Evolutionary conservation across 2,329 filamentous ascomycete species (phyloP).

Genomic region (Akanthomyces dipterigenus): DNA sequence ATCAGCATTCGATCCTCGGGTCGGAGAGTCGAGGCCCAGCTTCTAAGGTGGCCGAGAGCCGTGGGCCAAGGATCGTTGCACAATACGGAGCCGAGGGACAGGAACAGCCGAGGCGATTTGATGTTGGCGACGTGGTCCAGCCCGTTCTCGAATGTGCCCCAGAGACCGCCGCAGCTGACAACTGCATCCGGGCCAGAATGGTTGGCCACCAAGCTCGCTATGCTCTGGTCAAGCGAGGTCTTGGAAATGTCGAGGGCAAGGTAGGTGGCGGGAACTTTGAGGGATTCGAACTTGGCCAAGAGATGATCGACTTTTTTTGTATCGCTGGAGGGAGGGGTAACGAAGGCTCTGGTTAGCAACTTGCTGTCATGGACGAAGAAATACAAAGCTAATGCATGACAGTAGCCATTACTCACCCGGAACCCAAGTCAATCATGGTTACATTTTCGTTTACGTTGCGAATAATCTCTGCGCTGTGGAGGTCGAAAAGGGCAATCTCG

Average conservation of each 20-base stretch:
- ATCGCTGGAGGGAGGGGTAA: slow-evolving; percentile 23
- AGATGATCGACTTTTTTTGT: slow-evolving; percentile 34
- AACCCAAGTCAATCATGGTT: slow-evolving; percentile 34
- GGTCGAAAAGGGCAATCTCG: slow-evolving; percentile 30
- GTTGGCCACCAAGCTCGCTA: slow-evolving; percentile 24
- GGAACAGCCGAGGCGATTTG: slow-evolving; percentile 28
- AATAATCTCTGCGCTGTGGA: slow-evolving; percentile 30
- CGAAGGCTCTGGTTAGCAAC: slow-evolving; percentile 13
- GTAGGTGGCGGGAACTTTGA: slow-evolving; percentile 25
- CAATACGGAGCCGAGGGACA: slow-evolving; percentile 35
- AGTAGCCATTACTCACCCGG: slow-evolving; percentile 29
- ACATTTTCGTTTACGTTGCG: slow-evolving; percentile 22
- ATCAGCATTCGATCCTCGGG: slow-evolving; percentile 30
- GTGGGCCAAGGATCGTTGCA: slow-evolving; percentile 34
- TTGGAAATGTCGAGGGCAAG: slow-evolving; percentile 35
- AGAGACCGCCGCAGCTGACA: slow-evolving; percentile 31
- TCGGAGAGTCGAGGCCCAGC: slow-evolving; percentile 30
- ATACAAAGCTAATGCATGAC: background rate
- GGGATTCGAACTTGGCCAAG: slow-evolving; percentile 28
- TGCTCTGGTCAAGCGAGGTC: slow-evolving; percentile 28
- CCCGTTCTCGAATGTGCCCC: slow-evolving; percentile 34
- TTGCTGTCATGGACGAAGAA: slow-evolving; percentile 3
- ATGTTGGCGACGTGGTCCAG: slow-evolving; percentile 25
- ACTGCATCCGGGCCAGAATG: slow-evolving; percentile 21
- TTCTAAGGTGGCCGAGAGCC: slow-evolving; percentile 28